Percentiles rank a stretch among this genome's conserved stretches.
Evolutionary conservation across 176 grass and related monocot species (phyloP).

Genomic region (Oryza australiensis): DNA sequence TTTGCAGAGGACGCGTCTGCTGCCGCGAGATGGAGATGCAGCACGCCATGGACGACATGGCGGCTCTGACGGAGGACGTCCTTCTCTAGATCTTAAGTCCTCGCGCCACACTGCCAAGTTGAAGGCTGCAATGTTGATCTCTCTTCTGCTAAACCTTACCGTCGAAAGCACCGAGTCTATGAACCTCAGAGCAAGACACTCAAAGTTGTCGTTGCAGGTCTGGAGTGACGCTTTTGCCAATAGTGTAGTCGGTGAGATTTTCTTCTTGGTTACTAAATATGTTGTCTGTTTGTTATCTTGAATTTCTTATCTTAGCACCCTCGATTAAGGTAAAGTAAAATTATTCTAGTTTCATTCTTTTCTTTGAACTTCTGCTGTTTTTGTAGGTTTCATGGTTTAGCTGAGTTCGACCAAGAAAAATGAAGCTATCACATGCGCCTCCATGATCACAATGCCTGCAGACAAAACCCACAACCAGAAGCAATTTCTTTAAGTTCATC

Average conservation of each 20-base stretch:
- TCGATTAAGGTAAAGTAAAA: neutral
- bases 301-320: neutral
- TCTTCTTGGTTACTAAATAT: neutral
- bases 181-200: conserved; percentile 70
- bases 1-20: neutral
- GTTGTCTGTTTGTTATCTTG: neutral
- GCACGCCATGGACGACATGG: neutral
- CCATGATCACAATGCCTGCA: conserved; percentile 88
- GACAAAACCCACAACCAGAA: conserved; percentile 75
- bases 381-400: conserved; percentile 83
- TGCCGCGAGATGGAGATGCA: neutral
- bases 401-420: conserved; percentile 93
- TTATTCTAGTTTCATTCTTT: conserved; percentile 8
- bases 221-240: conserved; percentile 95
- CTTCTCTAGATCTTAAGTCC: neutral
- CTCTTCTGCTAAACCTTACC: conserved; percentile 84
- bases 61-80: neutral
- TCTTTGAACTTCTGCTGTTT: neutral
- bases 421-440: conserved; percentile 85
- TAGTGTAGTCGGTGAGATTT: conserved; percentile 86
- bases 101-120: conserved; percentile 78
- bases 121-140: conserved; percentile 85
- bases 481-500: conserved; percentile 72
- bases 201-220: conserved; percentile 68
- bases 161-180: conserved; percentile 86